A percentile compares a stretch with the other conserved stretches of the same genome.
Evolutionary conservation across 306 rosid species (phyloP).

Genomic region (Pyrus pyrifolia): DNA sequence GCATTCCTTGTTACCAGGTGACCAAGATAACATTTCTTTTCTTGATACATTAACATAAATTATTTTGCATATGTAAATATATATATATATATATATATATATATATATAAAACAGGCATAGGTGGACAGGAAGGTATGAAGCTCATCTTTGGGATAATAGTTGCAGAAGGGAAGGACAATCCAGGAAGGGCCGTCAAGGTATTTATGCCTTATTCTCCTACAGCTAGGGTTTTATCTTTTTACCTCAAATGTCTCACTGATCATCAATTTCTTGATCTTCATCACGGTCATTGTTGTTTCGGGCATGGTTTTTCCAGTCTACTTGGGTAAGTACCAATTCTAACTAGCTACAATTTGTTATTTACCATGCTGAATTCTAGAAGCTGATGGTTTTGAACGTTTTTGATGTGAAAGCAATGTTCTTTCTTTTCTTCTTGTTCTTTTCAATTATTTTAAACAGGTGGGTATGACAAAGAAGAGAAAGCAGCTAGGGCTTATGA

Average conservation of each 20-base stretch:
- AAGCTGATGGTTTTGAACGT: not conserved
- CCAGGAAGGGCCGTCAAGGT: slow-evolving; percentile 99
- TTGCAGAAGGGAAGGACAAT: slow-evolving; percentile 98
- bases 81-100: not conserved
- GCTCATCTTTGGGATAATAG: slow-evolving; percentile 99
- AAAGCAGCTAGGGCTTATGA: slow-evolving; percentile 99
- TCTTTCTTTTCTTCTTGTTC: not conserved
- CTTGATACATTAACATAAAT: not conserved
- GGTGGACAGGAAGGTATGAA: slow-evolving; percentile 99
- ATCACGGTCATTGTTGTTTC: not conserved
- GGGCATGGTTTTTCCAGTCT: slow-evolving; percentile 14
- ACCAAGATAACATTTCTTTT: not conserved
- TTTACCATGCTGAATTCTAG: not conserved
- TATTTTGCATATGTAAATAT: not conserved
- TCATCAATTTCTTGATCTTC: not conserved
- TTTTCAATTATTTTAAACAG: slow-evolving; percentile 17
- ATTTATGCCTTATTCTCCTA: not conserved
- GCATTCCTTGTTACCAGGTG: not conserved
- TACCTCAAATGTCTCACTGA: not conserved
- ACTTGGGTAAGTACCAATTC: slow-evolving; percentile 21
- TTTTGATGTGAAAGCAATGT: not conserved
- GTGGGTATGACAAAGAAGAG: slow-evolving; percentile 99
- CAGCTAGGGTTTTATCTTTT: slow-evolving; percentile 8
- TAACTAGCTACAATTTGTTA: not conserved
- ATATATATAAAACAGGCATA: slow-evolving; percentile 48